Base-by-base conservation (phyloP, 225 moss, liverwort and hornwort genomes). In the Straminergon stramineum region DNA sequence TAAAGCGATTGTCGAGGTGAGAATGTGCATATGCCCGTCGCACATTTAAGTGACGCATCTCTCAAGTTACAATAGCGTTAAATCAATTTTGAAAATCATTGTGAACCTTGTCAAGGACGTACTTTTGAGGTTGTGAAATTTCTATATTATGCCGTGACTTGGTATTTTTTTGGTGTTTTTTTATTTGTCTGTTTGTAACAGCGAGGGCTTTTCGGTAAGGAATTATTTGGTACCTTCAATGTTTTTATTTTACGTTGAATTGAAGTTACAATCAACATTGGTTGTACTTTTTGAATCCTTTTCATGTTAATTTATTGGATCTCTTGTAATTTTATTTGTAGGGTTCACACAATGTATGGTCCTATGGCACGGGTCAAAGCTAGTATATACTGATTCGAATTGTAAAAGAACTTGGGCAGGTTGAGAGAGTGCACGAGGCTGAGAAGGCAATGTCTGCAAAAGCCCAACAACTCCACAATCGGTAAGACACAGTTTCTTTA, bases 1-100 rank as follows among this genome's bases (percentile, higher is more conserved):
- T 93, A 97, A 95, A 89, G 97, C 97, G 79, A 69, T 94, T 86
- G 87, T 96, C 85, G 97, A 98, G 97, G 97, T 98, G 71, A 88
- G 94, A 89, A 87, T 56, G 66, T 75, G 71, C 73, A 62, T 64
- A 45, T 87, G 37, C 75, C 75, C 52, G 37, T 64, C 22, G 31
- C 16, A 26, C 81, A 39, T 84, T 84, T 68, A 75, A 67, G 48
- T 26, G 55, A 82, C 15, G 45, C 71, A 48, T 86, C 19, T 65
- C 15, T 32, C 32, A 70, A 57, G 48, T 57, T 89, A 37, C 62
- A 27, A 53, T 61, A 60, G 17, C 32, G 75, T 65, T 17, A 9
- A 39, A 70, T 45, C 34, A 14, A 75, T 75, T 74, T 41, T 73
- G 58, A 53, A 61, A 48, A 63, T 68, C 62, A 28, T 79, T 28